phyloP scores from a whole-genome alignment of 108 stramenopile species.

The Schizochytrium sp. region DNA sequence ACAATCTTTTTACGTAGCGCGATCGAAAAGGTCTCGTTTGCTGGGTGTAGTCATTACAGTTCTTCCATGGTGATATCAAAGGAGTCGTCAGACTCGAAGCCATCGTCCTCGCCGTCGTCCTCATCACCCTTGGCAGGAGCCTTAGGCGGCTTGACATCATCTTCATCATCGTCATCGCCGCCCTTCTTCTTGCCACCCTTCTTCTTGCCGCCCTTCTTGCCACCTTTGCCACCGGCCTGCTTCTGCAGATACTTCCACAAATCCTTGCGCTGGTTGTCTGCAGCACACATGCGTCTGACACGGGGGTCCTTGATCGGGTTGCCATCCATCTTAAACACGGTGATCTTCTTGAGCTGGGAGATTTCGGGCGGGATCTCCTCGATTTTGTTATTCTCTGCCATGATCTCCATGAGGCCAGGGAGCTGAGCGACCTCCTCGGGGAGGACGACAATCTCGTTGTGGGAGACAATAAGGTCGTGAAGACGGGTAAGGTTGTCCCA shows the following conservation, averaged over 20 bases:
- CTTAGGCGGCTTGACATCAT: background rate
- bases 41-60: background rate
- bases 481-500: slow-evolving; percentile 44
- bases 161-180: background rate
- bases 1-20: too few relatives aligned
- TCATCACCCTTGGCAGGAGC: background rate
- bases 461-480: slow-evolving; percentile 35
- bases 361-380: slow-evolving; percentile 42
- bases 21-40: too few relatives aligned
- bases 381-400: slow-evolving; percentile 48
- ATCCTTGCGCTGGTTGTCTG: slow-evolving; percentile 28
- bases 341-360: slow-evolving; percentile 45
- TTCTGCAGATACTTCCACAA: slow-evolving; percentile 58
- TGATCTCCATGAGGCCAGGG: slow-evolving; percentile 33
- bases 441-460: slow-evolving; percentile 23
- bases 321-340: slow-evolving; percentile 37
- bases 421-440: slow-evolving; percentile 27
- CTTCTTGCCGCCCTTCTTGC: slow-evolving; percentile 46
- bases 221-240: slow-evolving; percentile 32
- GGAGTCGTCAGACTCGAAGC: slow-evolving; percentile 43
- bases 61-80: slow-evolving; percentile 61
- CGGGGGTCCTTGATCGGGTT: slow-evolving; percentile 26
- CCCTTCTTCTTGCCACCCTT: background rate
- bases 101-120: background rate
- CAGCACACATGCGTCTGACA: slow-evolving; percentile 1